Base-by-base conservation (phyloP, 495 filamentous ascomycete species). In the Penicillium herquei region DNA sequence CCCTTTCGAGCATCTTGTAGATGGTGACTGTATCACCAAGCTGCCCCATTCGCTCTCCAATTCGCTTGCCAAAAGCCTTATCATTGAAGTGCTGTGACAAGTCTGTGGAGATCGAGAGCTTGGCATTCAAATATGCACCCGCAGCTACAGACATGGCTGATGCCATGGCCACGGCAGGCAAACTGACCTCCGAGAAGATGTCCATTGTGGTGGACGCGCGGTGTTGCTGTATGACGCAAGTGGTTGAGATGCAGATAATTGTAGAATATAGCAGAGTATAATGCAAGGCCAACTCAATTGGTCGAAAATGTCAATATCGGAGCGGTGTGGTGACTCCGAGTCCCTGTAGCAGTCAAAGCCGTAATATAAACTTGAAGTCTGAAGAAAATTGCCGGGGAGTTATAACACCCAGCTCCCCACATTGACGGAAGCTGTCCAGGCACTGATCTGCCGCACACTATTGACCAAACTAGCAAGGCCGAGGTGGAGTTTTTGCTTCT, bases 91-190 rank as follows among this genome's bases (percentile, higher is more conserved):
- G 56, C 0, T 62, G 21, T 9, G 65, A 54, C 1, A 82, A 17
- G 59, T 82, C 79, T 3, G 67, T 76, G 2, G 70, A 70, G 37
- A 82, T 70, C 0, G 66, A 63, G 16, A 73, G 67, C 61, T 76
- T 81, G 7, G 77, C 78, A 62, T 82, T 78, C 1, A 81, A 52
- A 58, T 82, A 82, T 9, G 79, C 76, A 3, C 70, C 75, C 1
- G 72, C 69, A 9, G 75, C 72, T 1, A 74, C 47, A 0, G 76
- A 62, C 30, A 76, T 47, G 31, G 75, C 76, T 1, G 76, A 76
- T 10, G 68, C 71, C 35, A 72, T 59, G 1, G 74, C 65, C 50
- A 72, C 51, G 2, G 73, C 60, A 31, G 74, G 67, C 30, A 52
- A 59, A 26, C 67, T 62, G 47, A 73, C 64, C 49, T 73, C 71